phyloP scores from a whole-genome alignment of 805 yeast species.

The Candida wancherniae region DNA sequence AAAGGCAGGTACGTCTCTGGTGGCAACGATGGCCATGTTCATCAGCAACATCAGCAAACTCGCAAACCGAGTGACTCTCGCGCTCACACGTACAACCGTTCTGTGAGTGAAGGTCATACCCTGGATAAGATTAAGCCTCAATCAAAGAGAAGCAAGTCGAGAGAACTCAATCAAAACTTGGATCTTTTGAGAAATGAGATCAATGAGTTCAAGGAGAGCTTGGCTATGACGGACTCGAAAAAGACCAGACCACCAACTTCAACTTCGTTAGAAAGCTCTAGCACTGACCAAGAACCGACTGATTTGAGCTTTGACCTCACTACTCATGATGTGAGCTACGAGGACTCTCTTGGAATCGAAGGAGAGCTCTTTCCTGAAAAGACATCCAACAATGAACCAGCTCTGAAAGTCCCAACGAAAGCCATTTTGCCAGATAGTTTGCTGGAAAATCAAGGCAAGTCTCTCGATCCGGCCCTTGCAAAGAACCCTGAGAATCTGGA shows the following conservation, averaged over 20 bases:
- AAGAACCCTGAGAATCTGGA: no score
- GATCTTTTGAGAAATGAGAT: slow-evolving; percentile 39
- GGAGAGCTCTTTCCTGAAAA: slow-evolving; percentile 24
- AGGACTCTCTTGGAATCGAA: slow-evolving; percentile 36
- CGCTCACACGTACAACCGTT: no score
- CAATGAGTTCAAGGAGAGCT: slow-evolving; percentile 41
- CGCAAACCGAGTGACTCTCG: no score
- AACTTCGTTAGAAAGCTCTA: not conserved
- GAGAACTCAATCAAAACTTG: slow-evolving; percentile 37
- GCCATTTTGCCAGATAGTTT: no score
- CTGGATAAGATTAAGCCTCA: slow-evolving; percentile 2
- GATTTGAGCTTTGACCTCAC: slow-evolving; percentile 39
- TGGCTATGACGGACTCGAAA: slow-evolving; percentile 17
- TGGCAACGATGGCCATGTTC: no score
- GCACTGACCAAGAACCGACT: slow-evolving; percentile 2
- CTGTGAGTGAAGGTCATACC: no score
- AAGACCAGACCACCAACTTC: not conserved
- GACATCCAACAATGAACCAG: slow-evolving; percentile 1
- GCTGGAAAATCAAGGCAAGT: no score
- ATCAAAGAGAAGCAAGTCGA: slow-evolving; percentile 23
- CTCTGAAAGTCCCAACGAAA: no score
- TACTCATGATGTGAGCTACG: slow-evolving; percentile 36
- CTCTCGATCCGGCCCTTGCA: no score
- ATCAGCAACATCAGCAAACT: no score
- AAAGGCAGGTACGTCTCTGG: no score